A percentile compares a stretch with the other conserved stretches of the same genome.
Conservation (phyloP, 1,284 basidiomycete genomes). For the Coniferiporia sulphurascens region DNA sequence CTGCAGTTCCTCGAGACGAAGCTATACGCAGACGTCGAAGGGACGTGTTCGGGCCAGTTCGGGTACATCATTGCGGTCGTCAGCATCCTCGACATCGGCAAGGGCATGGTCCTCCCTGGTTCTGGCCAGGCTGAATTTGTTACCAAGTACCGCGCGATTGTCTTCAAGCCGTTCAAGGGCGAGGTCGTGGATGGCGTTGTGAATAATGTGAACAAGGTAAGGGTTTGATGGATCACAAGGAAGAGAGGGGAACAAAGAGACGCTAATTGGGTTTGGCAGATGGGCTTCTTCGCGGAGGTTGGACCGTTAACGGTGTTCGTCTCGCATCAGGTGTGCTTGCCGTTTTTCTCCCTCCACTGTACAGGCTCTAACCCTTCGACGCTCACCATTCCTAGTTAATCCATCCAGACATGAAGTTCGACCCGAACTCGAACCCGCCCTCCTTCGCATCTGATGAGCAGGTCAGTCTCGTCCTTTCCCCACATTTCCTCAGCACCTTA, state of each 20-base stretch:
- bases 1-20: constrained; percentile 90
- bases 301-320: constrained; percentile 92
- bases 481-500: not conserved
- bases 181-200: constrained; percentile 98
- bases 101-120: constrained; percentile 87
- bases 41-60: constrained; percentile 92
- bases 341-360: constrained; percentile 19
- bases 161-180: constrained; percentile 98
- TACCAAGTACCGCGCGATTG: constrained; percentile 86
- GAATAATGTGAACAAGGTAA: constrained; percentile 91
- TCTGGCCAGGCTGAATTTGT: constrained; percentile 94
- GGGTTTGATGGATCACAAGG: constrained; percentile 24
- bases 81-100: constrained; percentile 82
- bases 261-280: constrained; percentile 43
- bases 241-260: not conserved
- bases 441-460: constrained; percentile 89
- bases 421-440: constrained; percentile 89
- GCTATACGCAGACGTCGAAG: constrained; percentile 94
- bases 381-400: constrained; percentile 58
- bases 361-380: constrained; percentile 16
- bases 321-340: constrained; percentile 80
- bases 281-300: constrained; percentile 97
- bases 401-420: constrained; percentile 88
- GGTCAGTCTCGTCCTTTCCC: constrained; percentile 38
- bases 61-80: constrained; percentile 98